These are phyloP conservation scores for Lasiosphaeriaceae sp. DNA, from an alignment of 495 filamentous ascomycete species.

Conservation along the genomic window DNA sequence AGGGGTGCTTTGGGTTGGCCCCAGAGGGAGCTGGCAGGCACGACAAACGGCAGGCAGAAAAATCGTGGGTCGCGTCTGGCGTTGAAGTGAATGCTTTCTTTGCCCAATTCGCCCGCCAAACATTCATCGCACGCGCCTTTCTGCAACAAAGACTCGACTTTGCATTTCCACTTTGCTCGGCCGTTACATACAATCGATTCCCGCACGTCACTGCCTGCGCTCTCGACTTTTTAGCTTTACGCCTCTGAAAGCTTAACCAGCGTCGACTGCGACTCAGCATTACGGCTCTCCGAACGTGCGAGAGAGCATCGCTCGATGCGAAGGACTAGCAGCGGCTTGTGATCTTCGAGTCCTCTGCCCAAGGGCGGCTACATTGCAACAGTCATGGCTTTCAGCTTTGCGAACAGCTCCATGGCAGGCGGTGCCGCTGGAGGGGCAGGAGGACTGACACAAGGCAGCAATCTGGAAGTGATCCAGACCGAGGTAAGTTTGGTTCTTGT, in stretches of 20 bases:
- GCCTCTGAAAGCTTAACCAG: not conserved
- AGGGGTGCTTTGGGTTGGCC: constrained; percentile 11
- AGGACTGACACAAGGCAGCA: constrained; percentile 47
- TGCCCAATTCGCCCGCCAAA: not conserved
- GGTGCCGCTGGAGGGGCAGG: constrained; percentile 29
- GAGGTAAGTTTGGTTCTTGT: constrained; percentile 18
- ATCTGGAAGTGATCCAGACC: constrained; percentile 59
- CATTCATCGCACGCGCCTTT: not conserved
- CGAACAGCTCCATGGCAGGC: constrained; percentile 26
- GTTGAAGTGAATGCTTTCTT: not conserved
- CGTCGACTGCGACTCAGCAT: too few species aligned
- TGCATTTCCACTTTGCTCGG: not conserved
- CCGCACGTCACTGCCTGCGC: not conserved
- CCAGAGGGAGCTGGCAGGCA: not conserved
- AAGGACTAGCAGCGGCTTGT: constrained; percentile 17
- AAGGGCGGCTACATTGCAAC: constrained; percentile 23
- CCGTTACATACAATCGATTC: not conserved
- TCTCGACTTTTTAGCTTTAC: not conserved
- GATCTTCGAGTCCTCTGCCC: constrained; percentile 23
- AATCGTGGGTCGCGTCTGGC: constrained; percentile 27
- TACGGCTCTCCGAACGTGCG: not conserved
- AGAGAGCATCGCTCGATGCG: constrained; percentile 13
- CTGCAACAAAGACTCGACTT: not conserved
- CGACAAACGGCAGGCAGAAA: constrained; percentile 14
- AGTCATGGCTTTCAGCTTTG: constrained; percentile 67